Base-by-base conservation (phyloP, 495 filamentous ascomycete species). In the Lasiosphaeria ovina region DNA sequence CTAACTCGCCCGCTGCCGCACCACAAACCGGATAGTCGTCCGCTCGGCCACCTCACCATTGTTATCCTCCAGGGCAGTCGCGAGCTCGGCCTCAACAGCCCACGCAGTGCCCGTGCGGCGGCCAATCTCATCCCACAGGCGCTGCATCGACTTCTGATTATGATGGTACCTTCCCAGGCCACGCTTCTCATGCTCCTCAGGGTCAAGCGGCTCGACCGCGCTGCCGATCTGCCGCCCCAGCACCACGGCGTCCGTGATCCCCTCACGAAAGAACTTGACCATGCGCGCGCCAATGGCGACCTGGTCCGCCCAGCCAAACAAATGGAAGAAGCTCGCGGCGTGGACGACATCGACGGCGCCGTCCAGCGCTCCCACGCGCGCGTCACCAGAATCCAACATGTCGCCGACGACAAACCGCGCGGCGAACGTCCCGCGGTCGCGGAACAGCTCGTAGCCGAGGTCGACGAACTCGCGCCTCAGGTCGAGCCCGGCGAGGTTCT, bases 221-320 rank as follows among this genome's bases (percentile, higher is more conserved):
- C 24, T 74, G 14, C 78, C 77, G 34, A 77, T 63, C 50, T 82
- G 79, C 9, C 77, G 72, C 5, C 79, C 78, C 35, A 77, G 61
- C 11, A 81, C 66, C 62, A 77, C 74, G 17, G 72, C 68, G 14
- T 72, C 72, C 0, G 61, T 64, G 40, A 67, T 61, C 14, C 72
- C 66, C 6, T 68, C 61, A 56, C 72, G 69, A 31, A 86, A 67
- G 7, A 89, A 69, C 32, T 57, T 62, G 0, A 81, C 67, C 4
- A 88, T 63, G 5, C 72, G 69, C 59, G 77, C 78, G 3, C 76
- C 79, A 8, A 81, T 64, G 0, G 63, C 44, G 8, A 83, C 66
- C 62, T 89, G 86, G 6, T 80, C 68, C 0, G 80, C 75, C 63
- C 72, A 83, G n/a, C 60, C 62, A 57, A 86, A 89, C 6, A 88